A percentile compares a stretch with the other conserved stretches of the same genome.
These are phyloP conservation scores for Aspergillus viridinutans DNA, from an alignment of 2,329 filamentous ascomycete genomes.

Conservation along the genomic window DNA sequence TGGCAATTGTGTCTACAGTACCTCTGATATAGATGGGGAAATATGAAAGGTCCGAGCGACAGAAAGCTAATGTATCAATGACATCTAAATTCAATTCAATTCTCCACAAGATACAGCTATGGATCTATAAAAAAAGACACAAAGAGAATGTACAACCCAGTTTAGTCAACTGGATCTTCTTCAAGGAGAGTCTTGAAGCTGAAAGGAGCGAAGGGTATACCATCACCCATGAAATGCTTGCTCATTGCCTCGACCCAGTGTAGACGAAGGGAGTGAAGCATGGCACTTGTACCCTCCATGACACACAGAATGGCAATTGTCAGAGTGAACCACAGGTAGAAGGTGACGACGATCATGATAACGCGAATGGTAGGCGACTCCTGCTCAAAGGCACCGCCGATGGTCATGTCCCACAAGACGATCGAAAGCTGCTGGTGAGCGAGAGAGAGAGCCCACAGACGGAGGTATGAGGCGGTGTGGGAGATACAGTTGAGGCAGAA, in stretches of 20 bases:
- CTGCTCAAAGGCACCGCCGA: slow-evolving; percentile 68
- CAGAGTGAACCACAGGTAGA: slow-evolving; percentile 86
- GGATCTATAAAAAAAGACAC: slow-evolving; percentile 9
- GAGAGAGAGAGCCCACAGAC: slow-evolving; percentile 94
- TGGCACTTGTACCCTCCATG: slow-evolving; percentile 95
- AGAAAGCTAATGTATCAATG: not conserved
- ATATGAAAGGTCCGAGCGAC: not conserved
- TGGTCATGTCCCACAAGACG: slow-evolving; percentile 95
- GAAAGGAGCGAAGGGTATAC: slow-evolving; percentile 82
- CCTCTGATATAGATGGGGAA: not conserved
- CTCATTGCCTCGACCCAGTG: slow-evolving; percentile 98
- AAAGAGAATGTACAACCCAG: slow-evolving; percentile 8
- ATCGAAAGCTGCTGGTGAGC: slow-evolving; percentile 96
- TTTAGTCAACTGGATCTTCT: slow-evolving; percentile 60
- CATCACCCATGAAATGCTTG: slow-evolving; percentile 91
- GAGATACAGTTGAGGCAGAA: slow-evolving; percentile 99
- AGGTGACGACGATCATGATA: slow-evolving; percentile 74
- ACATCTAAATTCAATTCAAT: slow-evolving; percentile 4
- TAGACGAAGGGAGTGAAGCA: slow-evolving; percentile 86
- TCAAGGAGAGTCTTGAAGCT: slow-evolving; percentile 81
- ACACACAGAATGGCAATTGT: slow-evolving; percentile 76
- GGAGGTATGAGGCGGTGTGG: slow-evolving; percentile 96
- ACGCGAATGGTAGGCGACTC: slow-evolving; percentile 63
- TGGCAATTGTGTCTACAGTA: not conserved
- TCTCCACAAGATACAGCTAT: slow-evolving; percentile 4